These are phyloP conservation scores for Clonostachys sp. DNA, from an alignment of 2,329 filamentous ascomycete genomes.

Conservation along the genomic window DNA sequence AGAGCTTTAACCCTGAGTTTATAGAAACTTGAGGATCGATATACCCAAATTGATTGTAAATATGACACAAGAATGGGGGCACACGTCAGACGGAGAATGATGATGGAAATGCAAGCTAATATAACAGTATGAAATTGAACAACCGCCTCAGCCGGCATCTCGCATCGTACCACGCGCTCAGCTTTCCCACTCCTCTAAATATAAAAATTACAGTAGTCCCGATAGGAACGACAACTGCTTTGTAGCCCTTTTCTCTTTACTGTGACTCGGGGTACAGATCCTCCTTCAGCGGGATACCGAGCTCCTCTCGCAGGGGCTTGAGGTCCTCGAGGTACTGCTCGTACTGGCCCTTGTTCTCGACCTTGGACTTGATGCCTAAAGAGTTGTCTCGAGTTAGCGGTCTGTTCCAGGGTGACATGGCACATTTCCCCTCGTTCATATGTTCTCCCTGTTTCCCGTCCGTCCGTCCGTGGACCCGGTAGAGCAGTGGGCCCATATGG, in stretches of 20 bases:
- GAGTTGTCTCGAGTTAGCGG: background rate
- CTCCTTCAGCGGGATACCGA: constrained; percentile 89
- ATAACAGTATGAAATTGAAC: constrained; percentile 23
- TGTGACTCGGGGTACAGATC: constrained; percentile 74
- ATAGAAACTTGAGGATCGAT: no score
- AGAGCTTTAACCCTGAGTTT: no score
- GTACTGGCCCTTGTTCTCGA: constrained; percentile 97
- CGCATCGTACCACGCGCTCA: constrained; percentile 6
- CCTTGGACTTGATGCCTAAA: constrained; percentile 95
- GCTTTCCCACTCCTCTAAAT: constrained; percentile 13
- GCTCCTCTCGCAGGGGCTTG: constrained; percentile 86
- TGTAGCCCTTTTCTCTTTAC: constrained; percentile 17
- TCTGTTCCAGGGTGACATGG: no score
- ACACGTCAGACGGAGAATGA: background rate
- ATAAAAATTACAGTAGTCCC: constrained; percentile 30
- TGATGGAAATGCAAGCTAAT: constrained; percentile 5
- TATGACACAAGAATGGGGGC: background rate
- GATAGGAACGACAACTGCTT: background rate
- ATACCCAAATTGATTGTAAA: no score
- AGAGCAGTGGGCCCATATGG: background rate
- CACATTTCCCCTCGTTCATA: no score
- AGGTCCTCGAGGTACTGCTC: constrained; percentile 94
- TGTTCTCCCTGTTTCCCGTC: no score
- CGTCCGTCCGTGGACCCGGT: background rate
- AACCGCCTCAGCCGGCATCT: constrained; percentile 11